Conservation (phyloP, 352 stramenopile species). For the Globisporangium uncinulatum region DNA sequence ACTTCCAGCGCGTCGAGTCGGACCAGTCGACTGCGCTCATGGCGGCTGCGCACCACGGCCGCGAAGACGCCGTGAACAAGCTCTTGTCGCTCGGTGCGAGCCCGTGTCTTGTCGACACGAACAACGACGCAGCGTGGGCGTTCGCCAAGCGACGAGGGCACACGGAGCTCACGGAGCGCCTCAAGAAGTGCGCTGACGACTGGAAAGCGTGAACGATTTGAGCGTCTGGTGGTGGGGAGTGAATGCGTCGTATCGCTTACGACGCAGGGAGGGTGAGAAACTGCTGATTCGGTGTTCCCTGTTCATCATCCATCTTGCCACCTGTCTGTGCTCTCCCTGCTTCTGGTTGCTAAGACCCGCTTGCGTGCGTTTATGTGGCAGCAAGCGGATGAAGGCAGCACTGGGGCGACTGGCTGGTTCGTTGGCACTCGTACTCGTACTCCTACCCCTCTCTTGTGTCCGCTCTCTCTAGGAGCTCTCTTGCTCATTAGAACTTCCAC, state of each 20-base stretch:
- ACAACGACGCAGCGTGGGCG: constrained; percentile 49
- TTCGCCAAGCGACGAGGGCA: constrained; percentile 71
- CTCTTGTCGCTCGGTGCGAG: constrained; percentile 62
- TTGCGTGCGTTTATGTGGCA: constrained; percentile 5
- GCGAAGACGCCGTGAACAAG: constrained; percentile 62
- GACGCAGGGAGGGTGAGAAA: too few species aligned
- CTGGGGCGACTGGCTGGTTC: too few species aligned
- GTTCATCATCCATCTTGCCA: neutral
- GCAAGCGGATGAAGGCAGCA: too few species aligned
- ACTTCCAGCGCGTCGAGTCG: constrained; percentile 79
- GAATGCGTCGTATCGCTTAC: too few species aligned
- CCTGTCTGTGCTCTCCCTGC: neutral
- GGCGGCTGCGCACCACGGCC: constrained; percentile 74
- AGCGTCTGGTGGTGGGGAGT: neutral
- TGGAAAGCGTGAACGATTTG: constrained; percentile 23
- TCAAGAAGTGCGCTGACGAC: constrained; percentile 64
- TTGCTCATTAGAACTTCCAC: constrained; percentile 89
- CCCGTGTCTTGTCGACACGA: constrained; percentile 46
- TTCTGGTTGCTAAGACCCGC: neutral
- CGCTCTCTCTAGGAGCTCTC: neutral
- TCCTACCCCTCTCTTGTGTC: neutral
- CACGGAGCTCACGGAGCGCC: constrained; percentile 53
- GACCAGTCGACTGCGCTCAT: constrained; percentile 71
- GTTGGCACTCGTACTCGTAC: too few species aligned
- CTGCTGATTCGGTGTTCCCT: too few species aligned